Percentiles rank a stretch among this genome's conserved stretches.
phyloP scores from a whole-genome alignment of 164 flowering plant genomes.

The Amborella trichopoda region DNA sequence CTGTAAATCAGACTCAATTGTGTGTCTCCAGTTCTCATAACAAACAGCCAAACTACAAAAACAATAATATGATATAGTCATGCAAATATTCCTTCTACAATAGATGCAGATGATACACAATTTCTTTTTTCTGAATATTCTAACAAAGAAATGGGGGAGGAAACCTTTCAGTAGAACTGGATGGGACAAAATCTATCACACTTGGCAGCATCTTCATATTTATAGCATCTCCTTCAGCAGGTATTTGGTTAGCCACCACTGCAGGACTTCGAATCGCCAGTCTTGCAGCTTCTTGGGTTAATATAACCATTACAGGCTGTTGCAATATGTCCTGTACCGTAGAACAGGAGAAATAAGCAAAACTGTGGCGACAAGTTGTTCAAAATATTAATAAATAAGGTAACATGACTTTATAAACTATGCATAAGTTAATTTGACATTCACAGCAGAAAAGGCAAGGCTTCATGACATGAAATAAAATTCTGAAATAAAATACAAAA shows the following conservation, averaged over 20 bases:
- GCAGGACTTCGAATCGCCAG: slow-evolving; percentile 17
- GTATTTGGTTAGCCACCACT: slow-evolving; percentile 9
- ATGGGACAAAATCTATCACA: slow-evolving; percentile 16
- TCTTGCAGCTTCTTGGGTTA: slow-evolving; percentile 29
- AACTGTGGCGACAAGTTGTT: too few species aligned
- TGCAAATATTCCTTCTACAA: too few species aligned
- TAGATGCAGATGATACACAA: too few species aligned
- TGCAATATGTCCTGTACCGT: slow-evolving; percentile 48
- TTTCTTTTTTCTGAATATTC: too few species aligned
- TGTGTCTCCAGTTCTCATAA: slow-evolving; percentile 33
- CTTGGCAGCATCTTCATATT: slow-evolving; percentile 9
- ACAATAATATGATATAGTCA: background rate
- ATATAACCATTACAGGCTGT: slow-evolving; percentile 48
- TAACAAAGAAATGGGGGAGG: background rate
- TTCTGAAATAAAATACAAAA: too few species aligned
- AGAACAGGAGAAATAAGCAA: background rate
- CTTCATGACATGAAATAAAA: too few species aligned
- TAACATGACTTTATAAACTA: too few species aligned
- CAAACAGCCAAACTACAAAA: slow-evolving; percentile 14
- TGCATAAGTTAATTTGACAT: too few species aligned
- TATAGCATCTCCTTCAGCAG: slow-evolving; percentile 12
- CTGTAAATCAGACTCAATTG: slow-evolving; percentile 16
- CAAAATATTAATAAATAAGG: too few species aligned
- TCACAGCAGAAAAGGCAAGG: too few species aligned
- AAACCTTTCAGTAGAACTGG: slow-evolving; percentile 34